Percentiles rank a stretch among this genome's conserved stretches.
phyloP scores from a whole-genome alignment of 106 monocot genomes.

The Acorus calamus region DNA sequence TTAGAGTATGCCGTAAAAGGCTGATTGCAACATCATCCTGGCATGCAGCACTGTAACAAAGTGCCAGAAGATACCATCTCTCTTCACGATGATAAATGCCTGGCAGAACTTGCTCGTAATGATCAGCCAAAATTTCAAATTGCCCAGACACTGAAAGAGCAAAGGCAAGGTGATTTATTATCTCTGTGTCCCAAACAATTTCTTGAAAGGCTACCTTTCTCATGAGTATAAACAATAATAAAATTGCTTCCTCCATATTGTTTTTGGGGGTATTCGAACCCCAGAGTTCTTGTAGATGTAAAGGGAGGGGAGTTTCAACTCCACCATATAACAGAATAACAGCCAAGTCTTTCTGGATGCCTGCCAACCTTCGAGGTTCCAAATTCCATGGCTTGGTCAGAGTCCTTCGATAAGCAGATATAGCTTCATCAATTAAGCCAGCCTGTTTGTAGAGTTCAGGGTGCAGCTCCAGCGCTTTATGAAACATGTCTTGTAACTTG shows the following conservation, averaged over 20 bases:
- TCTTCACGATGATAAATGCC: conserved; percentile 49
- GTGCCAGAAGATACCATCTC: conserved; percentile 79
- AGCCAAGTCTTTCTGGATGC: conserved; percentile 69
- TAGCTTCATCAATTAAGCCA: conserved; percentile 55
- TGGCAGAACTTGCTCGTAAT: conserved; percentile 56
- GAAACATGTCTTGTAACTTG: conserved; percentile 65
- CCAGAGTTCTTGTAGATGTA: conserved; percentile 23
- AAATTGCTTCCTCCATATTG: conserved; percentile 73
- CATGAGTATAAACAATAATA: conserved; percentile 50
- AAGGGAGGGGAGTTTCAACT: conserved; percentile 26
- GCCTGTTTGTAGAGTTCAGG: conserved; percentile 63
- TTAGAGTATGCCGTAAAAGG: conserved; percentile 41
- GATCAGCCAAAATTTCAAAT: conserved; percentile 41
- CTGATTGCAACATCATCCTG: conserved; percentile 50
- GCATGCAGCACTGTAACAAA: conserved; percentile 66
- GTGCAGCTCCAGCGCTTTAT: conserved; percentile 54
- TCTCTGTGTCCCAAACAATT: conserved; percentile 70
- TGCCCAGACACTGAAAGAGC: conserved; percentile 53
- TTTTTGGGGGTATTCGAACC: conserved; percentile 17
- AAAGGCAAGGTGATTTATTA: conserved; percentile 71
- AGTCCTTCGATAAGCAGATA: conserved; percentile 53
- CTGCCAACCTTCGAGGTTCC: conserved; percentile 31
- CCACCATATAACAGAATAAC: conserved; percentile 57
- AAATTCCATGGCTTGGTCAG: conserved; percentile 73
- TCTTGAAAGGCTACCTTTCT: conserved; percentile 37